A percentile compares a stretch with the other conserved stretches of the same genome.
phyloP scores from a whole-genome alignment of 2,329 filamentous ascomycete genomes.

The Elsinoe necatrix region DNA sequence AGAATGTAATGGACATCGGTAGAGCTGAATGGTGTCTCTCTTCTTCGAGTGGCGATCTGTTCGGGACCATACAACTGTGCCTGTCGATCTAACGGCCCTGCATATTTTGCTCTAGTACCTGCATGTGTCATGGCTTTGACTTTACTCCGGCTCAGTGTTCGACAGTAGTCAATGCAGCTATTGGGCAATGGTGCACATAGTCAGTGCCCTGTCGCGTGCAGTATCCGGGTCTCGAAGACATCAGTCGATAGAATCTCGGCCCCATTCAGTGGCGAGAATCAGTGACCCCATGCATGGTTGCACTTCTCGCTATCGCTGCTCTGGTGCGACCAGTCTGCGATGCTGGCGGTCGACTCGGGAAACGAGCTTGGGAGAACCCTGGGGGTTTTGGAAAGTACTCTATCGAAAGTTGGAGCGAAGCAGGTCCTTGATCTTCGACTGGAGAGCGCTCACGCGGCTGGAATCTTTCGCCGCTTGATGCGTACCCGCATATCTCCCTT shows the following conservation, averaged over 20 bases:
- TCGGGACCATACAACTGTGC: neutral
- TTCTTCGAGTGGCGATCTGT: neutral
- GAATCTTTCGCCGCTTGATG: constrained; percentile 32
- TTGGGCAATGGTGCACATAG: neutral
- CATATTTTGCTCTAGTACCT: neutral
- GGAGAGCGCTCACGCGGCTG: neutral
- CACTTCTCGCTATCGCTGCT: neutral
- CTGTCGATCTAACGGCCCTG: constrained; percentile 6
- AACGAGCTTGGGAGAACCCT: too few species aligned
- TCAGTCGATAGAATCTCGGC: neutral
- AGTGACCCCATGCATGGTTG: neutral
- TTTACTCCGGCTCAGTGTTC: neutral
- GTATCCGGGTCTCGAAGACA: neutral
- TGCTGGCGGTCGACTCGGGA: too few species aligned
- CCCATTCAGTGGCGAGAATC: neutral
- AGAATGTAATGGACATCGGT: too few species aligned
- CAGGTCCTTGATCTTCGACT: too few species aligned
- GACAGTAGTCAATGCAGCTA: neutral
- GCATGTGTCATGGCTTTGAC: neutral
- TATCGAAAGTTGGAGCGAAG: too few species aligned
- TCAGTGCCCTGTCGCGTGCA: neutral
- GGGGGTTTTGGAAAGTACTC: too few species aligned
- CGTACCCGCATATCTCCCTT: constrained; percentile 46
- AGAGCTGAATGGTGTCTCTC: neutral
- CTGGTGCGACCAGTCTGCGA: too few species aligned